These are phyloP conservation scores for Marsdenia floribunda DNA, from an alignment of 257 asterid species.

Conservation along the genomic window DNA sequence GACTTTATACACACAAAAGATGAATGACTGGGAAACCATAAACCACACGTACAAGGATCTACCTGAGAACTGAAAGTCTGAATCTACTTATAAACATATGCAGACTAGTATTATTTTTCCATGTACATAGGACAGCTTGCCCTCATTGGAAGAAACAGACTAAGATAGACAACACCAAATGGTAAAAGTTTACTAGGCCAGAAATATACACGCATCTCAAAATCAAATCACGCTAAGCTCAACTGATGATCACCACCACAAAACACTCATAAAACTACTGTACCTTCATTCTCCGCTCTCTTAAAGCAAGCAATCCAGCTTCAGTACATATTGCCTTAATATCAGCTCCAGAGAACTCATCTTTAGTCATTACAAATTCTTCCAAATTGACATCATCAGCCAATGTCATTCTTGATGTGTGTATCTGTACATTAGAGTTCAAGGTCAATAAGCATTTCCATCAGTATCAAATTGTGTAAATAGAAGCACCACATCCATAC, in stretches of 20 bases:
- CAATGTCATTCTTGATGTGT: constrained; percentile 88
- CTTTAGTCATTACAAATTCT: constrained; percentile 92
- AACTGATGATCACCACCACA: background rate
- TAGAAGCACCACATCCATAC: constrained; percentile 24
- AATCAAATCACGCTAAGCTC: background rate
- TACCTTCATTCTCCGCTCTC: constrained; percentile 97
- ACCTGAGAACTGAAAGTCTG: background rate
- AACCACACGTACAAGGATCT: background rate
- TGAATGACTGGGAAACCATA: background rate
- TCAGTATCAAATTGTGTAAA: background rate
- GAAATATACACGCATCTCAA: background rate
- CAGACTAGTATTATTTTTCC: too few species aligned
- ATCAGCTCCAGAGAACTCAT: constrained; percentile 94
- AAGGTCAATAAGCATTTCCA: background rate
- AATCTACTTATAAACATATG: background rate
- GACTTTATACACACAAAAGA: background rate
- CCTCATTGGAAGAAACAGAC: too few species aligned
- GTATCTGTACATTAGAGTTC: constrained; percentile 44
- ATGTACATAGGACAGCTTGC: too few species aligned
- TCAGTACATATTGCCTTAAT: constrained; percentile 94
- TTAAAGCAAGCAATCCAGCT: constrained; percentile 88
- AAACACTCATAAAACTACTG: background rate
- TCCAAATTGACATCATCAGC: constrained; percentile 89
- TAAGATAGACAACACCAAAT: background rate
- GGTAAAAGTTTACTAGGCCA: background rate